These are phyloP conservation scores for Abrus precatorius DNA, from an alignment of 306 rosid species.

Conservation along the genomic window DNA sequence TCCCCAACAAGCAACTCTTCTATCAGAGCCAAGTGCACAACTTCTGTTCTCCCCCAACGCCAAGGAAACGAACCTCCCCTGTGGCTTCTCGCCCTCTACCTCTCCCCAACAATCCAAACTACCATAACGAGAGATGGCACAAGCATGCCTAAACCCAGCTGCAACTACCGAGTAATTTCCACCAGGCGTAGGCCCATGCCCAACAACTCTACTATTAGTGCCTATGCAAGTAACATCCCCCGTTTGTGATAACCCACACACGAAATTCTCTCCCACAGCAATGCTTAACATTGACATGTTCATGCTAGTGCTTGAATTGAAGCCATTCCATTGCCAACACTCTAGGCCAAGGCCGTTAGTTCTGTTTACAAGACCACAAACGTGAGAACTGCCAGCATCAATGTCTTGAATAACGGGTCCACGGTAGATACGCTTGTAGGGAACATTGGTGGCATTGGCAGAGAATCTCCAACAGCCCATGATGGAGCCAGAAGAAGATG, in stretches of 20 bases:
- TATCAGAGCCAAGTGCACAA: conserved; percentile 62
- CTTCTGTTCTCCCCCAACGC: conserved; percentile 82
- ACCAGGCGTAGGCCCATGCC: conserved; percentile 14
- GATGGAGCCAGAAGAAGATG: conserved; percentile 48
- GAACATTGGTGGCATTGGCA: conserved; percentile 45
- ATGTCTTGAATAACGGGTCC: conserved; percentile 57
- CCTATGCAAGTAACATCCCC: conserved; percentile 60
- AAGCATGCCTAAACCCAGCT: conserved; percentile 73
- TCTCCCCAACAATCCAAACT: conserved; percentile 79
- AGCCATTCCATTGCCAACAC: conserved; percentile 79
- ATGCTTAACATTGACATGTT: conserved; percentile 63
- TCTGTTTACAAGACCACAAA: conserved; percentile 66
- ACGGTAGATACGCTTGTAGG: conserved; percentile 54
- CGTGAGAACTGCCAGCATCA: conserved; percentile 65
- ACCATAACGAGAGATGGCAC: conserved; percentile 58
- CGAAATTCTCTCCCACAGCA: conserved; percentile 74
- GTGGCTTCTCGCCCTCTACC: conserved; percentile 48
- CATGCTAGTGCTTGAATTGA: neutral
- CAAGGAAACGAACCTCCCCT: conserved; percentile 61
- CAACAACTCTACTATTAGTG: conserved; percentile 42
- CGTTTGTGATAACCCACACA: conserved; percentile 60
- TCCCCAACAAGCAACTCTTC: conserved; percentile 78
- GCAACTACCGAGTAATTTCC: conserved; percentile 52
- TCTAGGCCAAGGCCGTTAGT: conserved; percentile 40
- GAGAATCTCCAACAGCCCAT: conserved; percentile 88